Conservation (phyloP, 768 basidiomycete species). For the Leccinellum luteum region DNA sequence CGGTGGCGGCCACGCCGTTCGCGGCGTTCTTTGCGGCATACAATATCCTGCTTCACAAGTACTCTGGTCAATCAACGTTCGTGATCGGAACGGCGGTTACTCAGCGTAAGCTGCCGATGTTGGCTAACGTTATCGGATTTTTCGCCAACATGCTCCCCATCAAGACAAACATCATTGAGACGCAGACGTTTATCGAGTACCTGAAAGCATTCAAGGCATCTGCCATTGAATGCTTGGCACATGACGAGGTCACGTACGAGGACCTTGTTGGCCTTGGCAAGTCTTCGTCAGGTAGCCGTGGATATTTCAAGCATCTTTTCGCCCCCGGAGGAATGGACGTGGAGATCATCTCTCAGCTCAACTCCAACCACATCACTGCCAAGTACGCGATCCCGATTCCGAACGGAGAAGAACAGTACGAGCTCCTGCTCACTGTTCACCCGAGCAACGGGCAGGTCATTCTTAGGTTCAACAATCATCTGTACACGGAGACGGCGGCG, state of each 20-base stretch:
- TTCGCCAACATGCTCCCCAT: slow-evolving; percentile 32
- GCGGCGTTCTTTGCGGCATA: slow-evolving; percentile 33
- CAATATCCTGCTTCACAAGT: slow-evolving; percentile 32
- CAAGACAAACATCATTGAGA: slow-evolving; percentile 26
- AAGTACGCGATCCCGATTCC: slow-evolving; percentile 23
- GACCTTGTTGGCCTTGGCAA: slow-evolving; percentile 29
- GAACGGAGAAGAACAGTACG: slow-evolving; percentile 28
- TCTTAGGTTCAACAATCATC: slow-evolving; percentile 29
- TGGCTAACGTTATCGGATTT: slow-evolving; percentile 28
- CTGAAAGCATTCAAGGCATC: slow-evolving; percentile 22
- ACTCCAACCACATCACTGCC: slow-evolving; percentile 11
- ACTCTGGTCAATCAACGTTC: slow-evolving; percentile 28
- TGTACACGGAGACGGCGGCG: slow-evolving; percentile 28
- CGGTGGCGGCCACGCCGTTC: slow-evolving; percentile 22
- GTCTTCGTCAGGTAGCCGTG: slow-evolving; percentile 21
- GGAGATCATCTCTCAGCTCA: slow-evolving; percentile 24
- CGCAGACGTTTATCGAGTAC: slow-evolving; percentile 24
- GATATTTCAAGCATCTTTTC: slow-evolving; percentile 33
- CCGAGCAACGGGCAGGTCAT: slow-evolving; percentile 22
- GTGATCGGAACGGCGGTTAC: slow-evolving; percentile 31
- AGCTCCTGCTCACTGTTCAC: slow-evolving; percentile 25
- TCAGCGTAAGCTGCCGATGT: slow-evolving; percentile 28
- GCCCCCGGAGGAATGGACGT: slow-evolving; percentile 13
- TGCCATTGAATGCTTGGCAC: slow-evolving; percentile 21
- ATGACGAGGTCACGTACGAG: slow-evolving; percentile 32